Evolutionary conservation across 2,329 filamentous ascomycete genomes (phyloP), one percentile per base, ranked within the genome.

Genomic region (Fusarium sp.): DNA sequence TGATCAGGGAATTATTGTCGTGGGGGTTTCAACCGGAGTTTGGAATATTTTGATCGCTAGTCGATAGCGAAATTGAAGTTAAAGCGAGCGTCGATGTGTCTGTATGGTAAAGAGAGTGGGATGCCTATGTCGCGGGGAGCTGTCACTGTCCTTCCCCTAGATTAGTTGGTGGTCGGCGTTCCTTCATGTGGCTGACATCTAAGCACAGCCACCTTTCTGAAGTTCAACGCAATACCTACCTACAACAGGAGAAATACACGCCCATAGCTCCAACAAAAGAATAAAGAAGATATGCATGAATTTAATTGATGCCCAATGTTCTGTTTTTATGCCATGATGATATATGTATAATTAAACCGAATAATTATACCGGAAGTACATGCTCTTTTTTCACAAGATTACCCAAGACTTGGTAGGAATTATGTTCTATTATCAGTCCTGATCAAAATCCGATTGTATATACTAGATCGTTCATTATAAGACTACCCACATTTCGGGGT

Each of bases 171-270:
- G 42, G 28, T 33, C 34, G 16, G 20, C 46, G 51, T 63, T 49
- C 58, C 58, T 53, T 60, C 34, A 40, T 70, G 67, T 70, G 67
- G 67, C 67, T 70, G 67, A 70, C 40, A 65, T 16, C 49, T 28
- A 18, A 42, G 58, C 67, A 68, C 67, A 70, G 67, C 67, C 67
- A 70, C 67, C 54, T 33, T 36, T 13, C n/a, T 4, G 8, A 33
- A 54, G 28, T 37, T 46, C 57, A 61, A 59, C 51, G 38, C 37
- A 18, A 23, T 49, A 26, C 31, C 23, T 34, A 13, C 20, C 23
- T 30, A 30, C 30, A 30, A 30, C 30, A 26, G 20, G 3, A 26
- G 13, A 26, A 41, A 16, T 9, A 37, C 13, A 23, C 13, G 20
- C 20, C 16, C 30, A 34, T 34, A 47, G 15, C 18, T 47, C 23